A percentile compares a stretch with the other conserved stretches of the same genome.
phyloP scores from a whole-genome alignment of 2,329 filamentous ascomycete species.

The Phaeoacremonium minimum region DNA sequence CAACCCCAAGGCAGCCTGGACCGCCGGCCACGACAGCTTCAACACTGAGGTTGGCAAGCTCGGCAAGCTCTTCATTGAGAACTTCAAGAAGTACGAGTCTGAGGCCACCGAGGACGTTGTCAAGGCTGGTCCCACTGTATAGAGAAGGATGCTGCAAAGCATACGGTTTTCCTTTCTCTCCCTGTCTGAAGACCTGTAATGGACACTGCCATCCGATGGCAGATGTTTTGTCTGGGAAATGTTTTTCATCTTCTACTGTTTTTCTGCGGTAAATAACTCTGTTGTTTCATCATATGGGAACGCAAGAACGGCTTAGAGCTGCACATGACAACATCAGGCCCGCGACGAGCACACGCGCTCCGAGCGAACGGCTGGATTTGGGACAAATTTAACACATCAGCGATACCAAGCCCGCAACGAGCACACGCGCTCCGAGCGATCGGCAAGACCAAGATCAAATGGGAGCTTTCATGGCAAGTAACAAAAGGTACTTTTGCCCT shows the following conservation, averaged over 20 bases:
- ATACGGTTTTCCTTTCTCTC: neutral
- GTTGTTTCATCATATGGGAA: too few relatives aligned
- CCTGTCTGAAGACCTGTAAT: too few relatives aligned
- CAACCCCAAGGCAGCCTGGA: slow-evolving; percentile 94
- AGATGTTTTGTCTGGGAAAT: too few relatives aligned
- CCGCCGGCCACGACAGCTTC: slow-evolving; percentile 76
- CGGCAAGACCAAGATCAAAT: too few relatives aligned
- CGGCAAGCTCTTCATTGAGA: slow-evolving; percentile 84
- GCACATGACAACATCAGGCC: slow-evolving; percentile 11
- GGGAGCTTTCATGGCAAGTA: too few relatives aligned
- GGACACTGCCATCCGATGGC: too few relatives aligned
- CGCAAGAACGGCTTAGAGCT: too few relatives aligned
- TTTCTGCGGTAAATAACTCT: too few relatives aligned
- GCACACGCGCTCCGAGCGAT: slow-evolving; percentile 11
- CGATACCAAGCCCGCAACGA: slow-evolving; percentile 12
- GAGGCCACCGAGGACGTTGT: slow-evolving; percentile 79
- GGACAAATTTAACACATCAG: neutral
- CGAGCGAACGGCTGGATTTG: slow-evolving; percentile 5
- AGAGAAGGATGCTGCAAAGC: slow-evolving; percentile 2
- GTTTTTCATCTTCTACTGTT: too few relatives aligned
- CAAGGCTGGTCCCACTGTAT: slow-evolving; percentile 53
- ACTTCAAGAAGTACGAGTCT: slow-evolving; percentile 93
- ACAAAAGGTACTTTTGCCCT: too few relatives aligned
- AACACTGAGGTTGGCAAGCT: slow-evolving; percentile 86
- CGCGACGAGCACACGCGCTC: slow-evolving; percentile 12